Base-by-base conservation (phyloP, 768 basidiomycete genomes). In the Gautieria morchelliformis region DNA sequence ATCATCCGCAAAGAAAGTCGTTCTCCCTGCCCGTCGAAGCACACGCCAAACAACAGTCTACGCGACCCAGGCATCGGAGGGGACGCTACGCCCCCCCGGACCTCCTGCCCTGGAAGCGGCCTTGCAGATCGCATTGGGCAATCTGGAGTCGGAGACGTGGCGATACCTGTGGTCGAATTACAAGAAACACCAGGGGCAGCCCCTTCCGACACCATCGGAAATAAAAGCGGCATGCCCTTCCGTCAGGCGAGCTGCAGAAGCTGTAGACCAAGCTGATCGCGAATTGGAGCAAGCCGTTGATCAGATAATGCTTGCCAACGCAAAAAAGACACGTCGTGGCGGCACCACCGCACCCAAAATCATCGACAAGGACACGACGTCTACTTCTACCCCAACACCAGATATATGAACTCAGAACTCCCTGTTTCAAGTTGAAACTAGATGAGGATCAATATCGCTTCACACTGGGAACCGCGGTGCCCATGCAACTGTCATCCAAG, bases 101-200 rank as follows among this genome's bases (percentile, higher is more conserved):
- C 56, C 56, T n/a, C 46, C 56, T 11, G 14, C 24, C 20, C 48
- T 57, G 7, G 56, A 57, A 50, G 56, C 56, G 15, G 56, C 56
- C 37, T 30, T 57, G 5, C 22, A 20, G 17, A 47, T 57, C 33
- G 56, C 56, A 3, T 14, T 57, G n/a, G 7, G 56, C 14, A 57
- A 57, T 37, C 46, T 57, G 5, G 46, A 57, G 45, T 57, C 56
- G 11, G 56, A 46, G 7, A 50, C 33, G 3, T 56, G 55, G 55
- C n/a, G 44, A 11, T 57, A 47, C 42, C 24, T 49, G 6, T 57
- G 47, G 45, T 14, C n/a, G 12, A 49, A 33, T 20, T 15, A 49
- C 9, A 33, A 40, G 11, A 12, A 52, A 7, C 33, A 52, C 17
- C 51, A 27, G 2, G 51, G 51, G 7, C 33, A 32, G 12, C 51